Conservation (phyloP, 129 eudicot species). For the carrot (Daucus carota) region DNA sequence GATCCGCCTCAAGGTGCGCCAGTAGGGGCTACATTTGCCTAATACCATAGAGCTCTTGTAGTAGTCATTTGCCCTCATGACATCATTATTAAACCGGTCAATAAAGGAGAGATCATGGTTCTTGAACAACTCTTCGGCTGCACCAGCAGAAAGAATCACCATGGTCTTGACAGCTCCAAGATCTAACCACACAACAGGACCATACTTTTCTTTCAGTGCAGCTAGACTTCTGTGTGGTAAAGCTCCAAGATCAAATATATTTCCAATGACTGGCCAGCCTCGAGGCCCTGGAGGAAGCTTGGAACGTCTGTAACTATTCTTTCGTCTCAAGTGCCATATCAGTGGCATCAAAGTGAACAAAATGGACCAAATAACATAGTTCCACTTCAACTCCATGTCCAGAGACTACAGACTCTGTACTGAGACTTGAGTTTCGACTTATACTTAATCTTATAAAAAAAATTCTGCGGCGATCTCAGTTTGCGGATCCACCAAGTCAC, state of each 20-base stretch:
- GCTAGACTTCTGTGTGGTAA: constrained; percentile 55
- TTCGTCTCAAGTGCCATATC: constrained; percentile 7
- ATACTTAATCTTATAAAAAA: no score
- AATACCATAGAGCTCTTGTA: neutral
- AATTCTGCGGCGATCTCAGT: no score
- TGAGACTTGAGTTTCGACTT: no score
- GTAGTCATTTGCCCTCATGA: constrained; percentile 24
- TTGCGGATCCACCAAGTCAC: no score
- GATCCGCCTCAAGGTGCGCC: neutral
- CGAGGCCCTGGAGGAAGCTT: constrained; percentile 32
- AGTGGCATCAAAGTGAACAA: constrained; percentile 9
- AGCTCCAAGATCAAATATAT: constrained; percentile 59
- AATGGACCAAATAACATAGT: constrained; percentile 19
- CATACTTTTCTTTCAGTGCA: constrained; percentile 30
- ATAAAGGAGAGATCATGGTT: constrained; percentile 46
- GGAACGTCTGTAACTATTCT: neutral
- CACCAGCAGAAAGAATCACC: constrained; percentile 34
- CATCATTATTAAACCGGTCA: constrained; percentile 32
- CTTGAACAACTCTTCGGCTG: constrained; percentile 54
- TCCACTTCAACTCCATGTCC: constrained; percentile 18
- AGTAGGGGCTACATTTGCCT: neutral
- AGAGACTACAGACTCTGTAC: neutral
- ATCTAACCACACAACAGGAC: constrained; percentile 52
- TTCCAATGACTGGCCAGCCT: constrained; percentile 68
- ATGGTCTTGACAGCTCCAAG: constrained; percentile 52